Evolutionary conservation across 2,329 filamentous ascomycete genomes (phyloP).

Genomic region (Tetracladium maxilliforme): DNA sequence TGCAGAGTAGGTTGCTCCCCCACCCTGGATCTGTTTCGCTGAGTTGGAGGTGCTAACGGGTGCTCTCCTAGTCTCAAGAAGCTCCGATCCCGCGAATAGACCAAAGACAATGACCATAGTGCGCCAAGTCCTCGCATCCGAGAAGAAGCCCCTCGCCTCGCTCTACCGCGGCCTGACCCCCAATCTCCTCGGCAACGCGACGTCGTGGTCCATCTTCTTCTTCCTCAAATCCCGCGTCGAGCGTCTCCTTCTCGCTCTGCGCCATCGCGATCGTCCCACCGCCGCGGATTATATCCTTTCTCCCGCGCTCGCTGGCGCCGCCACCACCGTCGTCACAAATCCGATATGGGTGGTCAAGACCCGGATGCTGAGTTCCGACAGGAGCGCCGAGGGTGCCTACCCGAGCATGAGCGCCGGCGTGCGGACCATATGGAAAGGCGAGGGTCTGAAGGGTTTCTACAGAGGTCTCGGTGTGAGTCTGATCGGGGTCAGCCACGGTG

Average conservation of each 20-base stretch:
- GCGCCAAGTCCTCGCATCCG: constrained; percentile 24
- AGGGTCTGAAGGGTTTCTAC: constrained; percentile 74
- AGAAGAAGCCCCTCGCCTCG: constrained; percentile 44
- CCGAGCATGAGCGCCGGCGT: constrained; percentile 60
- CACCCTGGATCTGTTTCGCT: no score
- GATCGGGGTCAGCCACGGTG: constrained; percentile 80
- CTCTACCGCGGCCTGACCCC: constrained; percentile 84
- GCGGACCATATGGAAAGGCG: constrained; percentile 46
- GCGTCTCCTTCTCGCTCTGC: constrained; percentile 14
- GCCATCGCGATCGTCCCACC: constrained; percentile 4
- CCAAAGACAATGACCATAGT: no score
- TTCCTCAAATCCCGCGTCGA: constrained; percentile 51
- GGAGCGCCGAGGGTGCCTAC: constrained; percentile 64
- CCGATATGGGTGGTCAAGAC: constrained; percentile 98
- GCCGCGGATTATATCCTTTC: constrained; percentile 63
- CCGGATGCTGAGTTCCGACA: constrained; percentile 82
- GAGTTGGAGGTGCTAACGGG: no score
- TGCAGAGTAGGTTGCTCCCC: constrained; percentile 53
- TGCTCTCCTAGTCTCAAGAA: no score
- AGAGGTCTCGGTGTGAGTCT: constrained; percentile 71
- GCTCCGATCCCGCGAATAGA: constrained; percentile 2
- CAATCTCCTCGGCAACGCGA: constrained; percentile 81
- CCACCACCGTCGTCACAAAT: constrained; percentile 76
- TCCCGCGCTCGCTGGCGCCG: constrained; percentile 52
- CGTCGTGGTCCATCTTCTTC: constrained; percentile 89